phyloP scores from a whole-genome alignment of 179 eudicot genomes.

The Vitellaria paradoxa region DNA sequence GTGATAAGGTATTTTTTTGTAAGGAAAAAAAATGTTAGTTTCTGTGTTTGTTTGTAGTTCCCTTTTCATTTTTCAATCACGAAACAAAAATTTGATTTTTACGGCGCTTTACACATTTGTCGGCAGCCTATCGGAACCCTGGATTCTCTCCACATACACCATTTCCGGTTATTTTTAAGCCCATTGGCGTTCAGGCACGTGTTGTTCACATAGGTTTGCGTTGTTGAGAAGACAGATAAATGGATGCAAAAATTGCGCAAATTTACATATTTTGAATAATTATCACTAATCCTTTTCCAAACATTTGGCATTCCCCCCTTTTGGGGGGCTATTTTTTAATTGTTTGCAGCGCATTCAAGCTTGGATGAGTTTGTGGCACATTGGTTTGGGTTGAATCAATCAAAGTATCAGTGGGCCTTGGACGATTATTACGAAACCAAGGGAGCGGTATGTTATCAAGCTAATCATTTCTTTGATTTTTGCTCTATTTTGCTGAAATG shows the following conservation, averaged over 20 bases:
- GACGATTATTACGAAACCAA: constrained; percentile 6
- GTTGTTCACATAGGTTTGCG: neutral
- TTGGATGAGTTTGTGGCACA: constrained; percentile 56
- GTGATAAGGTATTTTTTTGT: too few species aligned
- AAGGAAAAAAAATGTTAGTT: too few species aligned
- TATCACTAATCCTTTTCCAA: neutral
- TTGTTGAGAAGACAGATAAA: neutral
- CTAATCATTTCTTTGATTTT: too few species aligned
- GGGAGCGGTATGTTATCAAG: neutral
- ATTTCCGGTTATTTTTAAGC: neutral
- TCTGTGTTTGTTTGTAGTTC: too few species aligned
- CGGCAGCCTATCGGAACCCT: too few species aligned
- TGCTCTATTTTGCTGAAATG: too few species aligned
- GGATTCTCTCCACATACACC: neutral
- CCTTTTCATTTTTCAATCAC: too few species aligned
- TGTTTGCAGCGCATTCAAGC: constrained; percentile 71
- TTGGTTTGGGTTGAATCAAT: constrained; percentile 13
- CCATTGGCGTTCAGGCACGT: neutral
- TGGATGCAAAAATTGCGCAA: too few species aligned
- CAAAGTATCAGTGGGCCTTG: constrained; percentile 8
- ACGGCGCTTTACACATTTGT: too few species aligned
- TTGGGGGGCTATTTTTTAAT: neutral
- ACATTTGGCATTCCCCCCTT: neutral
- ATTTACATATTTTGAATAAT: neutral
- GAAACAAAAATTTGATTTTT: too few species aligned